phyloP scores from a whole-genome alignment of 2,329 filamentous ascomycete genomes.

The Colletotrichum sp. region DNA sequence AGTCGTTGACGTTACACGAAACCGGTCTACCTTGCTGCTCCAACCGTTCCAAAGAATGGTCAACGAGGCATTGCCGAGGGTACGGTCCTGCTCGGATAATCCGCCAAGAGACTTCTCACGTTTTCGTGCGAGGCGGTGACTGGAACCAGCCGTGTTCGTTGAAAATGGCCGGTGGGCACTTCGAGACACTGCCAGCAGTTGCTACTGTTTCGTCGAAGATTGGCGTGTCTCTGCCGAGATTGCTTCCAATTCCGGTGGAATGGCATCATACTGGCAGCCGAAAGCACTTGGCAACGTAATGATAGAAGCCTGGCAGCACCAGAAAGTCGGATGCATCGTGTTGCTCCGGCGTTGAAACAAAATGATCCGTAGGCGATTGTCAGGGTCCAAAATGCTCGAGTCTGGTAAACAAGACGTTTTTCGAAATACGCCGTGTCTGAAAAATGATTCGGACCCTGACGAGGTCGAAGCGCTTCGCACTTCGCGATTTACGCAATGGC shows the following conservation, averaged over 20 bases:
- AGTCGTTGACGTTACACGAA: not conserved
- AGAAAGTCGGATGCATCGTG: not conserved
- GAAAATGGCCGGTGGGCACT: not conserved
- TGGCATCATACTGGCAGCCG: not conserved
- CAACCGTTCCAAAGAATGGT: not conserved
- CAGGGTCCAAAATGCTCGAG: not conserved
- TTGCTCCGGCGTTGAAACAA: not conserved
- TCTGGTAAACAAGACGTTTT: not conserved
- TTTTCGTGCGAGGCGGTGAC: not conserved
- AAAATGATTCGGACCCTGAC: not conserved
- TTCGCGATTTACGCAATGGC: not conserved
- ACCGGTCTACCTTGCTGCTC: not conserved
- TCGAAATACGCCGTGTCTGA: not conserved
- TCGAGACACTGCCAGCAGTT: not conserved
- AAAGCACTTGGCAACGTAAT: not conserved
- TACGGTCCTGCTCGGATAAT: not conserved
- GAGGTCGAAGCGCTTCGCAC: not conserved
- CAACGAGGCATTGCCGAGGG: not conserved
- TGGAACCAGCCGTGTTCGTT: not conserved
- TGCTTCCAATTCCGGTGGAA: constrained; percentile 2
- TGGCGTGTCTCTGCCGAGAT: not conserved
- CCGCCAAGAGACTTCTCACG: not conserved
- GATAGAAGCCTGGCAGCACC: not conserved
- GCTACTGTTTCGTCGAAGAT: not conserved
- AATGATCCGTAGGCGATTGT: accelerated